Evolutionary conservation across 2,329 filamentous ascomycete genomes (phyloP).

Genomic region (Rhynchosporium agropyri): DNA sequence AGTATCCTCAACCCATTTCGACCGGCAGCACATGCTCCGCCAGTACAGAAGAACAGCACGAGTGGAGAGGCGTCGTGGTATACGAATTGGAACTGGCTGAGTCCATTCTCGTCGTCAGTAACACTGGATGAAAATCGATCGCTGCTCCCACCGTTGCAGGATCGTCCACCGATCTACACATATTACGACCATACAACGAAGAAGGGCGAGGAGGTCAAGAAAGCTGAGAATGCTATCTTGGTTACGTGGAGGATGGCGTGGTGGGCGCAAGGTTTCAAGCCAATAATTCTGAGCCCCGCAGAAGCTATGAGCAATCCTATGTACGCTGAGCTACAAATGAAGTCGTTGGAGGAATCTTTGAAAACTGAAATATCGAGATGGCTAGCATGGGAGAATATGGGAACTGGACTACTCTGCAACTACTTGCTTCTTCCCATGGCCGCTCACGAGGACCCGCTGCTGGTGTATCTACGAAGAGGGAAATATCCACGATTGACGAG

Average conservation of each 20-base stretch:
- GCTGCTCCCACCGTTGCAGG: slow-evolving; percentile 74
- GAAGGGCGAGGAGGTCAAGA: slow-evolving; percentile 64
- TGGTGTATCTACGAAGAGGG: slow-evolving; percentile 74
- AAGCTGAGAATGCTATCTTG: slow-evolving; percentile 77
- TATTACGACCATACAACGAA: slow-evolving; percentile 76
- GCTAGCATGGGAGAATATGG: slow-evolving; percentile 93
- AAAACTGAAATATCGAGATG: slow-evolving; percentile 77
- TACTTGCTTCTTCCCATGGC: slow-evolving; percentile 86
- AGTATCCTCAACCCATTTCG: slow-evolving; percentile 67
- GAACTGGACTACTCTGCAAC: slow-evolving; percentile 77
- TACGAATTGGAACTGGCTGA: slow-evolving; percentile 86
- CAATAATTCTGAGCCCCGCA: slow-evolving; percentile 74
- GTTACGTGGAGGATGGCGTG: slow-evolving; percentile 89
- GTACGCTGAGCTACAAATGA: slow-evolving; percentile 69
- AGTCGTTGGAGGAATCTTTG: slow-evolving; percentile 62
- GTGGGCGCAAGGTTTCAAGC: slow-evolving; percentile 92
- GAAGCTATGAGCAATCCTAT: slow-evolving; percentile 84
- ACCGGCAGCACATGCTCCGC: slow-evolving; percentile 69
- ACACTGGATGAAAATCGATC: slow-evolving; percentile 80
- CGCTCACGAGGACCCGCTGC: slow-evolving; percentile 68
- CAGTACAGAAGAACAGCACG: slow-evolving; percentile 76
- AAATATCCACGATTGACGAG: slow-evolving; percentile 74
- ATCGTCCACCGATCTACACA: slow-evolving; percentile 80
- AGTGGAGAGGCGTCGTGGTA: slow-evolving; percentile 82
- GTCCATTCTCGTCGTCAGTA: slow-evolving; percentile 82